Evolutionary conservation across 441 rosid species (phyloP).

Genomic region (Pelargonium australe): DNA sequence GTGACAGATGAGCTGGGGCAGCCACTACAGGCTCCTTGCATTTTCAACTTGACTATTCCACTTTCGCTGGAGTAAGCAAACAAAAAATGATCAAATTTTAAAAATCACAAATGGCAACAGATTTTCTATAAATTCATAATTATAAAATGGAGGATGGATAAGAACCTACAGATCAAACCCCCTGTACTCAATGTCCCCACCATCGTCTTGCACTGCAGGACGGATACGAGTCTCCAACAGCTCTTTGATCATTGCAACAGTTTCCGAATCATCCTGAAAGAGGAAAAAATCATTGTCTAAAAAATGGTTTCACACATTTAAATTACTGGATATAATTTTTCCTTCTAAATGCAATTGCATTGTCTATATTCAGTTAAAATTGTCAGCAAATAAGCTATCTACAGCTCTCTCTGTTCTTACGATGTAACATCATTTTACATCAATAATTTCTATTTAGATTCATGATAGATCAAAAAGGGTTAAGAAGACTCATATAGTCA

Average conservation of each 20-base stretch:
- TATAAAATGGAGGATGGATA: slow-evolving; percentile 7
- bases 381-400: too few species aligned
- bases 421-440: too few species aligned
- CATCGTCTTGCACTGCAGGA: slow-evolving; percentile 97
- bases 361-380: neutral
- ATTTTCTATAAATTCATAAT: neutral
- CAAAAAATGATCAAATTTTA: neutral
- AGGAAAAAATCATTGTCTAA: neutral
- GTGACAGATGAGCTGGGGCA: slow-evolving; percentile 98
- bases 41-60: slow-evolving; percentile 76
- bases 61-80: slow-evolving; percentile 54
- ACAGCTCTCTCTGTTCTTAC: too few species aligned
- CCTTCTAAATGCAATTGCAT: neutral
- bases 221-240: slow-evolving; percentile 92
- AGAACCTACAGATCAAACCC: slow-evolving; percentile 70
- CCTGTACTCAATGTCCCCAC: slow-evolving; percentile 87
- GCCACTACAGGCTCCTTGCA: slow-evolving; percentile 99
- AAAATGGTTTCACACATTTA: neutral
- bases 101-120: neutral
- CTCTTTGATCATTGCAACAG: slow-evolving; percentile 96
- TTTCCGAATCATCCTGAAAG: slow-evolving; percentile 89
- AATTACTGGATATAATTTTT: neutral
- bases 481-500: neutral
- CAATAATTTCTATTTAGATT: too few species aligned
- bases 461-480: neutral